These are phyloP conservation scores for Colletotrichum sidae DNA, from an alignment of 2,329 filamentous ascomycete genomes.

Conservation along the genomic window DNA sequence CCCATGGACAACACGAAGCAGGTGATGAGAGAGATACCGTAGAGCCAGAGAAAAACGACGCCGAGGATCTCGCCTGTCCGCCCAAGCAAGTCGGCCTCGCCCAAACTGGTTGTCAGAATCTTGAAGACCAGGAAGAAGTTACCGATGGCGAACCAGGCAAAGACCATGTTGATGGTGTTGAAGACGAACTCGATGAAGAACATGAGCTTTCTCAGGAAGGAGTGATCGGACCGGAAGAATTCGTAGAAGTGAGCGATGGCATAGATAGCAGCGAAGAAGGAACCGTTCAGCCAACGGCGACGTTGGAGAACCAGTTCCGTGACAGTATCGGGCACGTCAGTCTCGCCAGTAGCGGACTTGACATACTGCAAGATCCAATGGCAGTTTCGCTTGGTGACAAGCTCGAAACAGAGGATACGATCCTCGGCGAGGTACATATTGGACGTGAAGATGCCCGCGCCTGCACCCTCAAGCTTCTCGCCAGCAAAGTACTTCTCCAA, in stretches of 20 bases:
- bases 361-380: conserved; percentile 98
- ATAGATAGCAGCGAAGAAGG: conserved; percentile 98
- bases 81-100: conserved; percentile 76
- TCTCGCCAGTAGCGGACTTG: conserved; percentile 96
- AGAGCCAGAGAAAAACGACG: conserved; percentile 95
- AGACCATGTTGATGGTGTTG: conserved; percentile 96
- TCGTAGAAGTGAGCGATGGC: conserved; percentile 95
- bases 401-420: conserved; percentile 98
- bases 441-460: conserved; percentile 95
- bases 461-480: conserved; percentile 91
- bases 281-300: conserved; percentile 96
- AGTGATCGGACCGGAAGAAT: conserved; percentile 94
- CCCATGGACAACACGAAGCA: conserved; percentile 96
- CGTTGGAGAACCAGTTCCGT: conserved; percentile 95
- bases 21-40: conserved; percentile 89
- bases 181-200: conserved; percentile 95
- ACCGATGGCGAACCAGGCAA: conserved; percentile 97
- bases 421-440: conserved; percentile 99
- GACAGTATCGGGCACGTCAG: conserved; percentile 94
- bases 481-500: conserved; percentile 97
- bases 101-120: conserved; percentile 90
- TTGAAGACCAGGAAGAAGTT: conserved; percentile 99
- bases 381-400: conserved; percentile 96
- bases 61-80: conserved; percentile 83
- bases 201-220: conserved; percentile 85